Evolutionary conservation across 805 yeast species (phyloP), one percentile per base, ranked within the genome.

Genomic region (Maudiozyma barnettii): DNA sequence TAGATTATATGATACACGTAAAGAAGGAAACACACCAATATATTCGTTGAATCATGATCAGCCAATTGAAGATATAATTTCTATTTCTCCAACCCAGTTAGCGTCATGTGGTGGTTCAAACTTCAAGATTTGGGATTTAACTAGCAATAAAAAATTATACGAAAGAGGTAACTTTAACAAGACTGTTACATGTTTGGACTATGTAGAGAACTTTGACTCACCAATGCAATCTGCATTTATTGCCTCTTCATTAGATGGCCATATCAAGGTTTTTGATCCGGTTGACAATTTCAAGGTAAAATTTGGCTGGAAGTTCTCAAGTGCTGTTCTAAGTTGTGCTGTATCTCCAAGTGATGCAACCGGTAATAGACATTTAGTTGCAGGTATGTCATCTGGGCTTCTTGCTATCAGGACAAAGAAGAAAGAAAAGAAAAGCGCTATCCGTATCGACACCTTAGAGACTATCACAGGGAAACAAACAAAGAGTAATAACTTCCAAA

Each of bases 281-380:
- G 68, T 76, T 23, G 76, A 82, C 20, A 76, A 78, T 56, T 90
- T 91, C 87, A 84, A 83, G 51, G 96, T 91, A 51, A 86, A 84
- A 63, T 91, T 89, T 63, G 97, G 97, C 43, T 91, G 98, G 97
- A 91, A 90, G 67, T 91, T 85, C 61, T 96, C 96, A 33, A 88
- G 91, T 21, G 95, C 95, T 37, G 96, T 93, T 0, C 71, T 93
- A 55, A 74, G 87, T 57, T 81, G 95, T 62, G 98, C 90, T 13
- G 83, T 87, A 10, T 87, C 96, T 8, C 97, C 98, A 23, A 73
- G 64, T 31, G 62, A 55, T 41, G 59, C 63, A 5, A 61, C 59
- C 46, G 65, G 64, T 37, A 65, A 65, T 56, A 84, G 85, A 68
- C 98, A 93, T 70, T 75, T 93, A 53, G 96, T 87, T 35, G 86